These are phyloP conservation scores for Leptographium radiaticola DNA, from an alignment of 2,329 filamentous ascomycete genomes.

Conservation along the genomic window DNA sequence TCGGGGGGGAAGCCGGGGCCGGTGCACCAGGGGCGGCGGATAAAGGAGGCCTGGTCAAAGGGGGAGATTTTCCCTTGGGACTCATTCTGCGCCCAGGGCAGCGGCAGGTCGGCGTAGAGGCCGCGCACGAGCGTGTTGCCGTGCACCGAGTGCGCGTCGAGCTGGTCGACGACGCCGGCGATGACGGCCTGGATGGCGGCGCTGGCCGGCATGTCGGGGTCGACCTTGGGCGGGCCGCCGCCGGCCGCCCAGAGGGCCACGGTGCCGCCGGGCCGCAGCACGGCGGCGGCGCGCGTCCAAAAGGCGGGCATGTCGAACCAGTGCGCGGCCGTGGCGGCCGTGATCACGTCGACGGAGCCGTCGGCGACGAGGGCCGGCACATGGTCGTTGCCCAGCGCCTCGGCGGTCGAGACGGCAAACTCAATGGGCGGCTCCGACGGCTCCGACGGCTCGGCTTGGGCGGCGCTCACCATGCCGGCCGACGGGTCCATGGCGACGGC, in stretches of 20 bases:
- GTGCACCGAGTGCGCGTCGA: slow-evolving; percentile 24
- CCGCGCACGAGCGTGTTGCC: slow-evolving; percentile 28
- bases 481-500: slow-evolving; percentile 38
- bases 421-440: slow-evolving; percentile 18
- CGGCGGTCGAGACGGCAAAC: slow-evolving; percentile 30
- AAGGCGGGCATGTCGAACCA: slow-evolving; percentile 44
- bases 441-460: slow-evolving; percentile 15
- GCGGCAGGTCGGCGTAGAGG: slow-evolving; percentile 26
- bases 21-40: slow-evolving; percentile 28
- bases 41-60: slow-evolving; percentile 27
- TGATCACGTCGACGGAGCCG: slow-evolving; percentile 33
- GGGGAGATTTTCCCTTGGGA: slow-evolving; percentile 13
- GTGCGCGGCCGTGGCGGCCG: slow-evolving; percentile 36
- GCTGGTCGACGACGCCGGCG: slow-evolving; percentile 21
- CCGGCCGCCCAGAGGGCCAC: slow-evolving; percentile 36
- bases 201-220: slow-evolving; percentile 24
- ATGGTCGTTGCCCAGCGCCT: slow-evolving; percentile 22
- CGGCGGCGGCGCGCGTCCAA: slow-evolving; percentile 30
- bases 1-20: background rate
- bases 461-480: slow-evolving; percentile 37
- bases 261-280: slow-evolving; percentile 38
- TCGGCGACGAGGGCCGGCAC: slow-evolving; percentile 13
- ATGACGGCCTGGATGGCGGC: slow-evolving; percentile 27
- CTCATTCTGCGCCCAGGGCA: slow-evolving; percentile 34
- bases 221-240: slow-evolving; percentile 14